Evolutionary conservation across 2,329 filamentous ascomycete species (phyloP), one percentile per base, ranked within the genome.

Genomic region (Xylariaceae sp.): DNA sequence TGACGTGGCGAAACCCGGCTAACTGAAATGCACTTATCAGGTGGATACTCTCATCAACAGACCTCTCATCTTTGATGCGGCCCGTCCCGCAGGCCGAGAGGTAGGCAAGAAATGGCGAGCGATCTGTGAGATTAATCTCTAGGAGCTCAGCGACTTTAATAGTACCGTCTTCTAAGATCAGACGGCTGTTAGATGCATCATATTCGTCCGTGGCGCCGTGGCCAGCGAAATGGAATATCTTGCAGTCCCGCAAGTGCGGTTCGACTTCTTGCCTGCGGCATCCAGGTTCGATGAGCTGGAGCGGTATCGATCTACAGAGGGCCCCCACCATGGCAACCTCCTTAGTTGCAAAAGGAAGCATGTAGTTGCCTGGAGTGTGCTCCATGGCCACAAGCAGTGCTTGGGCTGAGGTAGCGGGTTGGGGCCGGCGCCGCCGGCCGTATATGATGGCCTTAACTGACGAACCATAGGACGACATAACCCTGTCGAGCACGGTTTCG

Each of bases 211-310:
- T 62, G 2, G 26, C 6, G 1, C 73, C 75, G 51, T 77, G 76
- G 6, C 76, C 73, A 2, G 77, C 75, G 46, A 79, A 79, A 57
- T 78, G 76, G 53, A 78, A 75, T 4, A 78, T 70, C 9, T 67
- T 58, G 61, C 70, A 73, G 1, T 29, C 37, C 3, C n/a, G 40
- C 1, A 77, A 53, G 2, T 58, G 37, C 0, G 26, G 11, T 1
- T 74, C 2, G 1, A 75, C 56, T 1, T 72, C 66, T 9, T 56
- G 34, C 26, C 63, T 69, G 6, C 26, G 26, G 1, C 2, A 50
- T 12, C 8, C 37, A 9, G 60, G 56, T 53, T 49, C n/a, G 2
- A 48, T 23, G 5, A 14, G 7, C 1, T 4, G 58, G 2, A 4
- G 14, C n/a, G 1, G 9, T 21, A 54, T 48, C n/a, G 48, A 46